Evolutionary conservation across 176 grass and related monocot species (phyloP).

Genomic region (Thinopyrum elongatum): DNA sequence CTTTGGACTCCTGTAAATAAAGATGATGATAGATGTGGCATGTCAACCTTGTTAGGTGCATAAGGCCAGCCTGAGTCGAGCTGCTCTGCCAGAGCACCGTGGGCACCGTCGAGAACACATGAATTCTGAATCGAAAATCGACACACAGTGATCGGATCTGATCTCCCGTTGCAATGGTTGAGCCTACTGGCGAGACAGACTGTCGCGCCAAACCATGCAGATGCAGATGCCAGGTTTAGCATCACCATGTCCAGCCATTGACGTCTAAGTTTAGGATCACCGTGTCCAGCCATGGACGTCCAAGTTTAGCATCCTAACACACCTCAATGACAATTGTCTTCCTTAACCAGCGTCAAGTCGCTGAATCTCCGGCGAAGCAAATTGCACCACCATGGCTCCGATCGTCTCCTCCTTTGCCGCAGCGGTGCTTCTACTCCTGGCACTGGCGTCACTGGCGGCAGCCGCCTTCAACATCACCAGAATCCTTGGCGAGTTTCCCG

Average conservation of each 20-base stretch:
- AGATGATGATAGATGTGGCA: not conserved
- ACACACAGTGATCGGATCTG: not conserved
- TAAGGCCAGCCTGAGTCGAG: not conserved
- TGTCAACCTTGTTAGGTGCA: too few relatives aligned
- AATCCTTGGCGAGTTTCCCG: constrained; percentile 38
- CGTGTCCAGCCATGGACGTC: not conserved
- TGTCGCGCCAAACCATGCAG: not conserved
- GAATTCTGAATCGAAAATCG: not conserved
- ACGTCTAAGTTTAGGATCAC: constrained; percentile 10
- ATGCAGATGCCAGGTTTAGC: not conserved
- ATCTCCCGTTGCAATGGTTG: not conserved
- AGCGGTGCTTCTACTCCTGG: not conserved
- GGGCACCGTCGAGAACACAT: not conserved
- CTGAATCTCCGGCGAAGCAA: not conserved
- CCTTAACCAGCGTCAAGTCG: not conserved
- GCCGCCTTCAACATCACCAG: constrained; percentile 61
- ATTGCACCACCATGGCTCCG: constrained; percentile 4
- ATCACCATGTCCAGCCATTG: not conserved
- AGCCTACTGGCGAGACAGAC: not conserved
- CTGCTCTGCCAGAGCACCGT: not conserved
- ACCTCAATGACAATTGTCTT: not conserved
- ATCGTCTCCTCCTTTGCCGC: not conserved
- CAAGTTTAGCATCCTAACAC: not conserved
- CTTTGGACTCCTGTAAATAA: not conserved
- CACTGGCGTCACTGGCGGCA: constrained; percentile 12